phyloP scores from a whole-genome alignment of 306 rosid species.

The Medicago ruthenica region DNA sequence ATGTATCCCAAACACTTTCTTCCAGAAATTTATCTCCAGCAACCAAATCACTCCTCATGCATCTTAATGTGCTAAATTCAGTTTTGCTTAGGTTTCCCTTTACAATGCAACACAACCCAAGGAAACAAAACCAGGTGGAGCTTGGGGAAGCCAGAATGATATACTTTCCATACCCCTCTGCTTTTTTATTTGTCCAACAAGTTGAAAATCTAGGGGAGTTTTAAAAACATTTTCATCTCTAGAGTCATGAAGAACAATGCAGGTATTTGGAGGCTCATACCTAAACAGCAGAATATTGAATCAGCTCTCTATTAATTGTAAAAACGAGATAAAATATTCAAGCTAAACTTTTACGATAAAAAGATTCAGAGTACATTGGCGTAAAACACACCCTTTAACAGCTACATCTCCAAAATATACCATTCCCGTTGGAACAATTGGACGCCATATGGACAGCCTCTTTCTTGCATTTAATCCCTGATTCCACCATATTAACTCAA shows the following conservation, averaged over 20 bases:
- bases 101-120: conserved; percentile 88
- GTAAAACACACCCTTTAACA: conserved; percentile 67
- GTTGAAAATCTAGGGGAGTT: conserved; percentile 81
- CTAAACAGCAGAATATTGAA: conserved; percentile 49
- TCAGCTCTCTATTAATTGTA: conserved; percentile 27
- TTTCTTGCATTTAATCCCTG: conserved; percentile 78
- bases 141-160: conserved; percentile 95
- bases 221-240: conserved; percentile 69
- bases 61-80: conserved; percentile 75
- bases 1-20: conserved; percentile 91
- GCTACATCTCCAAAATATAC: conserved; percentile 91
- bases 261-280: conserved; percentile 92
- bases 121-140: conserved; percentile 92
- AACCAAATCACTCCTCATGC: conserved; percentile 89
- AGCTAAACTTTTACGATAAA: background rate
- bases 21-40: conserved; percentile 84
- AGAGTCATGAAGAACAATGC: conserved; percentile 79
- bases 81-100: conserved; percentile 76
- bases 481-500: conserved; percentile 92
- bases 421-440: conserved; percentile 80
- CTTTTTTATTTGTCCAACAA: conserved; percentile 83
- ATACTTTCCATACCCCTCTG: conserved; percentile 84
- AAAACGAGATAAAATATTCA: conserved; percentile 32
- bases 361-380: conserved; percentile 34
- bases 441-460: conserved; percentile 91